Percentiles rank a stretch among this genome's conserved stretches.
Evolutionary conservation across 257 asterid genomes (phyloP).

Genomic region (Fraxinus pennsylvanica): DNA sequence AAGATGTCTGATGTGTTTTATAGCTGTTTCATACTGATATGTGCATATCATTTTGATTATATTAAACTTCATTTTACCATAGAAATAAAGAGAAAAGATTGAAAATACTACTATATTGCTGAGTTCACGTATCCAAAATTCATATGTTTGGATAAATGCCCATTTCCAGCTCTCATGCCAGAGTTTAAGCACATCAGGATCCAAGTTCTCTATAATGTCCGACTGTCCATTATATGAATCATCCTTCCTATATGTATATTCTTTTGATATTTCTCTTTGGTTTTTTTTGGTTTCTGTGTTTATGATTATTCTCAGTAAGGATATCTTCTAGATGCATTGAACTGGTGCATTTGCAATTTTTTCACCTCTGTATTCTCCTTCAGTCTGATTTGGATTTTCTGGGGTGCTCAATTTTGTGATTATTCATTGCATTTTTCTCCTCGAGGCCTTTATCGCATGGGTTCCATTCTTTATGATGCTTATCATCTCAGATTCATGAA

Average conservation of each 20-base stretch:
- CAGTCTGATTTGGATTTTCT: slow-evolving; percentile 10
- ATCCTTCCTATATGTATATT: slow-evolving; percentile 13
- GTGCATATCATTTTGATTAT: not conserved
- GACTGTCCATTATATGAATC: not conserved
- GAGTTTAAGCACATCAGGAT: not conserved
- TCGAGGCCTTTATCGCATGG: slow-evolving; percentile 19
- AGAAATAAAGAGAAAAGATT: not conserved
- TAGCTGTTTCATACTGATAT: not conserved
- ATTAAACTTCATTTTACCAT: not conserved
- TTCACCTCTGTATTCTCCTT: slow-evolving; percentile 13
- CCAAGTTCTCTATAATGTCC: not conserved
- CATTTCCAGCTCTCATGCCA: not conserved
- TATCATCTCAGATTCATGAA: not conserved
- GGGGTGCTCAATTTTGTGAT: slow-evolving; percentile 15
- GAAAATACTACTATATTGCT: not conserved
- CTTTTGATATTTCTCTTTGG: slow-evolving; percentile 9
- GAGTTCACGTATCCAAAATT: not conserved
- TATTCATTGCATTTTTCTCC: not conserved
- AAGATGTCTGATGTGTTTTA: not conserved
- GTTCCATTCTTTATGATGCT: slow-evolving; percentile 11
- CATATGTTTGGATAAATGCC: not conserved
- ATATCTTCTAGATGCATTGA: slow-evolving; percentile 21
- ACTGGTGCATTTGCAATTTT: not conserved
- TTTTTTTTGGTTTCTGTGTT: slow-evolving; percentile 23
- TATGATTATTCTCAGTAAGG: not conserved